These are phyloP conservation scores for Verticillium isaacii DNA, from an alignment of 2,329 filamentous ascomycete genomes.

Conservation along the genomic window DNA sequence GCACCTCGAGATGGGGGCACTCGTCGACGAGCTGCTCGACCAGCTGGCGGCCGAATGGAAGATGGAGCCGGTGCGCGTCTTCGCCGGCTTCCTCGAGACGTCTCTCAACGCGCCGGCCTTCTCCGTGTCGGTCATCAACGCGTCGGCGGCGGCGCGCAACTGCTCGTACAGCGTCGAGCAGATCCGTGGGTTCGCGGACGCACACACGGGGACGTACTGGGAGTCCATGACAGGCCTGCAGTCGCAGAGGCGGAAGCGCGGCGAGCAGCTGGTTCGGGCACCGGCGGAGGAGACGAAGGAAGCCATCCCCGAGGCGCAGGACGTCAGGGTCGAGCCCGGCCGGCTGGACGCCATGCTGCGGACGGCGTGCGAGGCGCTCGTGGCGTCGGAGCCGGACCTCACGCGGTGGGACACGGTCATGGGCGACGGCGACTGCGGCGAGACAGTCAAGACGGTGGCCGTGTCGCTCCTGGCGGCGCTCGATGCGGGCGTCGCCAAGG, in stretches of 20 bases:
- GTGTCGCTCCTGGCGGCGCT: conserved; percentile 42
- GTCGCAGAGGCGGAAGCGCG: conserved; percentile 25
- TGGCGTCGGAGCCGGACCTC: conserved; percentile 56
- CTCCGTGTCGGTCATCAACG: conserved; percentile 61
- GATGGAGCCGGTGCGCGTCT: conserved; percentile 48
- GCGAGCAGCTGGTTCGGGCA: conserved; percentile 37
- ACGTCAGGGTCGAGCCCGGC: conserved; percentile 45
- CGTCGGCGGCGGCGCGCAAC: conserved; percentile 40
- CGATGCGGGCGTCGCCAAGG: conserved; percentile 29
- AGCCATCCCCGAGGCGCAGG: conserved; percentile 30
- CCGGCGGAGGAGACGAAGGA: conserved; percentile 27
- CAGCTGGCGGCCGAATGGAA: conserved; percentile 44
- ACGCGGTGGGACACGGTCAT: conserved; percentile 60
- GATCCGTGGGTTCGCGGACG: conserved; percentile 61
- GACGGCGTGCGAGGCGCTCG: conserved; percentile 44
- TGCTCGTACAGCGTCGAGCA: conserved; percentile 43
- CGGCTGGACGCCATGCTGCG: conserved; percentile 52
- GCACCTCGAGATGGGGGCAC: conserved; percentile 49
- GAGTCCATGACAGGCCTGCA: conserved; percentile 47
- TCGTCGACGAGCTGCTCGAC: conserved; percentile 47
- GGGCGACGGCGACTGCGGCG: conserved; percentile 64
- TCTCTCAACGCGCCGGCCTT: conserved; percentile 69
- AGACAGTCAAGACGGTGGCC: conserved; percentile 53
- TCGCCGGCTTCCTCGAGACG: conserved; percentile 63
- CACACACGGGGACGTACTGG: conserved; percentile 53